Percentiles rank a stretch among this genome's conserved stretches.
phyloP scores from a whole-genome alignment of 192 early-diverging fungal genomes.

The Coemansia sp. region DNA sequence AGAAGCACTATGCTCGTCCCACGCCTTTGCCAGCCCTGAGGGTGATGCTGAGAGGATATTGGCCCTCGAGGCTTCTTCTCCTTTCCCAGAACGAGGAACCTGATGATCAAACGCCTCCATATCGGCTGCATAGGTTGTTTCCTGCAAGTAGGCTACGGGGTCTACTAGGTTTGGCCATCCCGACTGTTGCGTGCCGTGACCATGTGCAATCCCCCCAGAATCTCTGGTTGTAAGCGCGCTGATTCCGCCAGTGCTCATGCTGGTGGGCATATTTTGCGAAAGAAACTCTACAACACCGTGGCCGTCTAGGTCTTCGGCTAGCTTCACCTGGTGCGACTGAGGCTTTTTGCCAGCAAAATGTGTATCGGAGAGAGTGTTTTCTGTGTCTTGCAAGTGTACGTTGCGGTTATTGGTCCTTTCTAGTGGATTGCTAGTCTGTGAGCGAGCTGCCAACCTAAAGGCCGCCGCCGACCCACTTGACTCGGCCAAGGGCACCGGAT shows the following conservation, averaged over 20 bases:
- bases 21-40: slow-evolving; percentile 17
- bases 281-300: slow-evolving; percentile 36
- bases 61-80: neutral
- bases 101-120: slow-evolving; percentile 38
- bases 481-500: neutral
- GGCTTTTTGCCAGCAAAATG: neutral
- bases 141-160: slow-evolving; percentile 42
- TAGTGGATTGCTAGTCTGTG: neutral
- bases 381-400: slow-evolving; percentile 37
- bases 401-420: neutral
- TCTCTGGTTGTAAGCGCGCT: neutral
- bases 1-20: slow-evolving; percentile 46
- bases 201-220: neutral
- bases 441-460: slow-evolving; percentile 55
- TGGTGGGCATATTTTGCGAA: slow-evolving; percentile 34
- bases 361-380: neutral
- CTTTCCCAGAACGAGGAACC: slow-evolving; percentile 11
- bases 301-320: slow-evolving; percentile 56
- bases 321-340: slow-evolving; percentile 84
- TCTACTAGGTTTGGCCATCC: slow-evolving; percentile 9
- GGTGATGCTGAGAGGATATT: slow-evolving; percentile 14
- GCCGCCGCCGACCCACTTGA: slow-evolving; percentile 61
- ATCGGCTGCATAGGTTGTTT: slow-evolving; percentile 38
- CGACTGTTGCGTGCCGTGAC: slow-evolving; percentile 4
- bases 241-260: slow-evolving; percentile 28